These are phyloP conservation scores for Pestalotiopsis sp. DNA, from an alignment of 2,329 filamentous ascomycete species.

Conservation along the genomic window DNA sequence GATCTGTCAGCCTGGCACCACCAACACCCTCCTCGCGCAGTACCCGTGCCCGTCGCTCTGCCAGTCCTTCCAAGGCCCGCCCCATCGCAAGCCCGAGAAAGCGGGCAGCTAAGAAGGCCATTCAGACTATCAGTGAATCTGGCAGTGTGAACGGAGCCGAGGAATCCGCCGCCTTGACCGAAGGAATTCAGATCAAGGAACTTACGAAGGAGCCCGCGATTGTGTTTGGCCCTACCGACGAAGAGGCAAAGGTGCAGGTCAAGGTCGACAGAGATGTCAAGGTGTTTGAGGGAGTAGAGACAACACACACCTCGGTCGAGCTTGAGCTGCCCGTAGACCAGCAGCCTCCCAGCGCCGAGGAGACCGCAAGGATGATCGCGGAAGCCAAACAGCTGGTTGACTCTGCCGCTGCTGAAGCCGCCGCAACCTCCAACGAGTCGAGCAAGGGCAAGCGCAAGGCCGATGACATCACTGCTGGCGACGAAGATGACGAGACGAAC, in stretches of 20 bases:
- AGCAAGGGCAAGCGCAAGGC: conserved; percentile 74
- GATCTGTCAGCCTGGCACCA: conserved; percentile 49
- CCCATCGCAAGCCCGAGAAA: conserved; percentile 57
- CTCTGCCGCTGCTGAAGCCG: conserved; percentile 48
- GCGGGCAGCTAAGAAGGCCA: conserved; percentile 47
- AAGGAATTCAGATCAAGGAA: conserved; percentile 46
- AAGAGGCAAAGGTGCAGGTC: conserved; percentile 67
- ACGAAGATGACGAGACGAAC: conserved; percentile 54
- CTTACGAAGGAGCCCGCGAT: conserved; percentile 52
- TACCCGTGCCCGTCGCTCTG: conserved; percentile 57
- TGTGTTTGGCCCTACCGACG: conserved; percentile 54
- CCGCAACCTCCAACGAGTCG: conserved; percentile 36
- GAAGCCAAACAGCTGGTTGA: conserved; percentile 89
- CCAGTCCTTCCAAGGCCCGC: conserved; percentile 60
- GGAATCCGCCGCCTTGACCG: conserved; percentile 43
- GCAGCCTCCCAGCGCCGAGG: conserved; percentile 74
- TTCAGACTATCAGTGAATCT: conserved; percentile 41
- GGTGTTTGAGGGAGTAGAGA: conserved; percentile 61
- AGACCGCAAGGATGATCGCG: conserved; percentile 81
- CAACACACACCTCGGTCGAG: conserved; percentile 73
- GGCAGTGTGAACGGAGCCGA: conserved; percentile 35
- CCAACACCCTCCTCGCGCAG: conserved; percentile 48
- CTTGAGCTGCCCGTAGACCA: conserved; percentile 70
- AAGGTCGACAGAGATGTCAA: conserved; percentile 65
- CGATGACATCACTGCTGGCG: conserved; percentile 70